Conservation (phyloP, 2,329 filamentous ascomycete species). For the Penicillium sp. region DNA sequence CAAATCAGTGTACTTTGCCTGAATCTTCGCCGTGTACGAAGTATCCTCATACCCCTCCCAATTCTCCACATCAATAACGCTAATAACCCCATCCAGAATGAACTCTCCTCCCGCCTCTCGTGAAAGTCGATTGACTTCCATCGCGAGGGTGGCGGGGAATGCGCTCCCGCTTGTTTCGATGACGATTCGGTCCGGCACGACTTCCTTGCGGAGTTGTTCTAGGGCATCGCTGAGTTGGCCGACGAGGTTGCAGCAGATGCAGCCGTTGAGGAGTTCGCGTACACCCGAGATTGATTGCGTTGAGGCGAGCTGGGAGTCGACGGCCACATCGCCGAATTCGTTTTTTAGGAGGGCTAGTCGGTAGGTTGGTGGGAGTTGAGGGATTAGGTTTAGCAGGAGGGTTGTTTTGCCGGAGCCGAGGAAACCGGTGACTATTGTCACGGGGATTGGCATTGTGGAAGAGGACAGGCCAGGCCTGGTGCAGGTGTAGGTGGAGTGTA, state of each 20-base stretch:
- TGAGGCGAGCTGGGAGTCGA: constrained; percentile 89
- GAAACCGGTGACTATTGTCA: constrained; percentile 96
- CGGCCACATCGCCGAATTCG: constrained; percentile 92
- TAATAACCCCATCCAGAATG: constrained; percentile 82
- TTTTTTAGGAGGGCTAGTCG: constrained; percentile 95
- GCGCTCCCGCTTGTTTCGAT: constrained; percentile 91
- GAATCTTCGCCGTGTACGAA: constrained; percentile 83
- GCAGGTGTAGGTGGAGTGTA: background rate
- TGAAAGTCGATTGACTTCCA: constrained; percentile 82
- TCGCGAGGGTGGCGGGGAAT: constrained; percentile 84
- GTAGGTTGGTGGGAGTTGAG: constrained; percentile 86
- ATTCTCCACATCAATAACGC: constrained; percentile 92
- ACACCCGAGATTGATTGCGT: constrained; percentile 84
- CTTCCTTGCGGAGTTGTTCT: constrained; percentile 66
- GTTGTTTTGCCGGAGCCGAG: constrained; percentile 96
- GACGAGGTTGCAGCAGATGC: constrained; percentile 98
- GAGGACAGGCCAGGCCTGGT: no score
- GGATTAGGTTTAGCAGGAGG: constrained; percentile 88
- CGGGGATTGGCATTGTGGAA: constrained; percentile 73
- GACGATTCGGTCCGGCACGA: constrained; percentile 79
- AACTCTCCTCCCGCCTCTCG: constrained; percentile 66
- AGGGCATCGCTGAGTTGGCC: constrained; percentile 85
- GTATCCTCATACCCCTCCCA: constrained; percentile 93
- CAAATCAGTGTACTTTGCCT: constrained; percentile 87
- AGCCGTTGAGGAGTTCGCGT: constrained; percentile 91